Conservation (phyloP, 2,329 filamentous ascomycete species). For the Sphaerostilbella broomeana region DNA sequence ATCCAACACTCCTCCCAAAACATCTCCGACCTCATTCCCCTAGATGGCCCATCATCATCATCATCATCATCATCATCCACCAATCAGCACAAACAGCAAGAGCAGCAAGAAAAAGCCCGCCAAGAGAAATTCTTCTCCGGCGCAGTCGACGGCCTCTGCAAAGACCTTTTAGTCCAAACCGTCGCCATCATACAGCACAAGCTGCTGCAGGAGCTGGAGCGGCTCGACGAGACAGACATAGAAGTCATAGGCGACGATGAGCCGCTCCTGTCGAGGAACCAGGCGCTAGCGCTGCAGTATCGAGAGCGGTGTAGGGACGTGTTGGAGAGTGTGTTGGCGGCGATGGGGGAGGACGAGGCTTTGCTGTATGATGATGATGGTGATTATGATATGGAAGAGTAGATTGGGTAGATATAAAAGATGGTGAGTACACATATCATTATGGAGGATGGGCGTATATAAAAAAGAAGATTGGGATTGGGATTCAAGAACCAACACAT, state of each 20-base stretch:
- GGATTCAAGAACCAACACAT: no score
- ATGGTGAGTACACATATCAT: no score
- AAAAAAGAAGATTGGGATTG: no score
- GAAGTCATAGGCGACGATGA: constrained; percentile 35
- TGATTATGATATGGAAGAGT: neutral
- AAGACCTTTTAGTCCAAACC: constrained; percentile 27
- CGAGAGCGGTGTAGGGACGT: constrained; percentile 42
- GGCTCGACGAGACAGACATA: constrained; percentile 41
- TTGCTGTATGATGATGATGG: constrained; percentile 14
- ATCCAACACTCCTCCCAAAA: constrained; percentile 25
- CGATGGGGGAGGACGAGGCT: constrained; percentile 28
- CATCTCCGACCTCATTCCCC: constrained; percentile 22
- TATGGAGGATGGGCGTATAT: no score
- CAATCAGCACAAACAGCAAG: constrained; percentile 15
- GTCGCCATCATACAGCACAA: constrained; percentile 38
- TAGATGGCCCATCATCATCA: constrained; percentile 7
- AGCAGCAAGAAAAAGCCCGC: constrained; percentile 24
- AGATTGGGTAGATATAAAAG: no score
- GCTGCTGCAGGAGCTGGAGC: constrained; percentile 37
- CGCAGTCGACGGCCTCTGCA: constrained; percentile 22
- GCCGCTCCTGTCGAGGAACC: constrained; percentile 35
- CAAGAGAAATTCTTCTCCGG: constrained; percentile 27
- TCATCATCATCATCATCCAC: no score
- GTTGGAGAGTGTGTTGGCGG: constrained; percentile 38
- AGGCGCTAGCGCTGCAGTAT: constrained; percentile 44